These are phyloP conservation scores for Amaranthus cruentus DNA, from an alignment of 148 eudicot genomes.

Conservation along the genomic window DNA sequence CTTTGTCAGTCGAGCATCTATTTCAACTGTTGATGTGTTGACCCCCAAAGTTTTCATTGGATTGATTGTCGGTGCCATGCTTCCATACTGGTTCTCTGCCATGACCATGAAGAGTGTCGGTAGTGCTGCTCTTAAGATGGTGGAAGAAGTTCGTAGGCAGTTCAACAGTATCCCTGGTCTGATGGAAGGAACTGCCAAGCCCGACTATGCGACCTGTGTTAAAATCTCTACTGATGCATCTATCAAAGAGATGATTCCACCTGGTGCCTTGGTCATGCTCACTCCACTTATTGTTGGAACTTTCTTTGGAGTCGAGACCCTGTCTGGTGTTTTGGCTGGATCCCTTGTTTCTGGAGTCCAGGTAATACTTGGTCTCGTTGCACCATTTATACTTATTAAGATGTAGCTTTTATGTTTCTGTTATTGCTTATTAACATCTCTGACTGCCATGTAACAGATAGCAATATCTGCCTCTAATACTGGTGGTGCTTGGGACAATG, in stretches of 20 bases:
- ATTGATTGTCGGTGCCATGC: slow-evolving; percentile 88
- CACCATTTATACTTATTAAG: neutral
- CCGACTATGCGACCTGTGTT: slow-evolving; percentile 90
- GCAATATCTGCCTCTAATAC: slow-evolving; percentile 91
- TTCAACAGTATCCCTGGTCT: slow-evolving; percentile 88
- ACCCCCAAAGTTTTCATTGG: slow-evolving; percentile 88
- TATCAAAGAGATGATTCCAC: slow-evolving; percentile 83
- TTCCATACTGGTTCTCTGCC: slow-evolving; percentile 97
- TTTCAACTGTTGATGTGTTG: slow-evolving; percentile 63
- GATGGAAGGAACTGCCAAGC: slow-evolving; percentile 87
- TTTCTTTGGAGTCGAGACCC: slow-evolving; percentile 80
- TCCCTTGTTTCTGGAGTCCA: slow-evolving; percentile 86
- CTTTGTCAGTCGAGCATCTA: slow-evolving; percentile 70
- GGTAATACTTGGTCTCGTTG: slow-evolving; percentile 30
- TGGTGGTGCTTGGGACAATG: slow-evolving; percentile 94
- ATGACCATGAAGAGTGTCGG: slow-evolving; percentile 99
- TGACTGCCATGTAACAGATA: slow-evolving; percentile 30
- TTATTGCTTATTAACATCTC: neutral
- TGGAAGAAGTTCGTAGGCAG: slow-evolving; percentile 91
- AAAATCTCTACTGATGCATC: slow-evolving; percentile 96
- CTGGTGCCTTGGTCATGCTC: slow-evolving; percentile 87
- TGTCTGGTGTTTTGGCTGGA: slow-evolving; percentile 85
- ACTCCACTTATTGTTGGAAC: slow-evolving; percentile 82
- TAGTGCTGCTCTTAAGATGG: slow-evolving; percentile 87
- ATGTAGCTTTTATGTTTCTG: neutral